These are phyloP conservation scores for Phyllachora maydis DNA, from an alignment of 2,329 filamentous ascomycete genomes.

Conservation along the genomic window DNA sequence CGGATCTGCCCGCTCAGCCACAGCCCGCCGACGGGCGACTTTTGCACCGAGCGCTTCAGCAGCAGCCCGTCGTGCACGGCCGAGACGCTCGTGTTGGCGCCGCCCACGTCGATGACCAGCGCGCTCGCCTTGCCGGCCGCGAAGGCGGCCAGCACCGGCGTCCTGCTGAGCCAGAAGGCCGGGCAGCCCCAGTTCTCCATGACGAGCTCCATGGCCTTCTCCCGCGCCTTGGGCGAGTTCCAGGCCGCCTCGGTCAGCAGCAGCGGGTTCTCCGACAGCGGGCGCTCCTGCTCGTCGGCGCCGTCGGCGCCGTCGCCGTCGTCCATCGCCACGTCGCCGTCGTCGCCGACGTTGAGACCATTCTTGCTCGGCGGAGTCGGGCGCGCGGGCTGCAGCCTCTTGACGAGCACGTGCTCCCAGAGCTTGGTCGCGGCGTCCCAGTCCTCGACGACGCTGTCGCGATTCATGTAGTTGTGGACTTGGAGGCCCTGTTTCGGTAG, in stretches of 20 bases:
- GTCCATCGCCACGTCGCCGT: constrained; percentile 40
- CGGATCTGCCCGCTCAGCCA: constrained; percentile 84
- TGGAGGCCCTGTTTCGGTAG: constrained; percentile 58
- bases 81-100: constrained; percentile 71
- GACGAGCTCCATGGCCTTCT: constrained; percentile 87
- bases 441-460: constrained; percentile 80
- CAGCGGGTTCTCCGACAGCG: constrained; percentile 72
- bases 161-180: constrained; percentile 83
- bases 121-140: constrained; percentile 85
- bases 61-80: constrained; percentile 91
- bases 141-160: constrained; percentile 76
- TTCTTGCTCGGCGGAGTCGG: constrained; percentile 53
- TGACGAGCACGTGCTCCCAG: constrained; percentile 86
- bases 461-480: constrained; percentile 79
- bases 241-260: constrained; percentile 88
- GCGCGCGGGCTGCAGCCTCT: constrained; percentile 61
- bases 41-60: constrained; percentile 72
- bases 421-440: constrained; percentile 82
- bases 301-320: constrained; percentile 10
- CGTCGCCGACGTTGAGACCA: constrained; percentile 49
- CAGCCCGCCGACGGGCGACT: constrained; percentile 68
- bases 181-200: constrained; percentile 96
- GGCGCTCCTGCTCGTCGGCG: constrained; percentile 42
- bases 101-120: constrained; percentile 80
- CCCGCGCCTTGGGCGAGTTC: constrained; percentile 72